Percentiles rank a stretch among this genome's conserved stretches.
Evolutionary conservation across 163 green algal genomes (phyloP).

Genomic region (Trebouxiophyceae sp.): DNA sequence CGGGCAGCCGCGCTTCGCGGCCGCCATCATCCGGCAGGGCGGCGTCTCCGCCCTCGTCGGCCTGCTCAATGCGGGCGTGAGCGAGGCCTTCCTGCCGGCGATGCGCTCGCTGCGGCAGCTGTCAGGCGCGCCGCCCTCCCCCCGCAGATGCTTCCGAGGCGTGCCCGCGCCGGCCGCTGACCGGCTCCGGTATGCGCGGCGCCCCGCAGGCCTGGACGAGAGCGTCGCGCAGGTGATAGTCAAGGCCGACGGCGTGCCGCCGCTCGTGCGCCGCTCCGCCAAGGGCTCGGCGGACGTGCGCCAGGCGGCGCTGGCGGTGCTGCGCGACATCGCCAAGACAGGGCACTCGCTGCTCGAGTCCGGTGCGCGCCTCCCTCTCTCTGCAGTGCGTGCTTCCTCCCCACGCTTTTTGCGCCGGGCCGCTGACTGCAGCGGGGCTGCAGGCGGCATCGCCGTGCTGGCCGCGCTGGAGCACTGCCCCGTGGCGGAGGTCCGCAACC

Average conservation of each 20-base stretch:
- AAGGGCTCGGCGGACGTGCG: conserved; percentile 9
- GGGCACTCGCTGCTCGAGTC: conserved; percentile 12
- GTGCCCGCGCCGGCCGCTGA: too few species aligned
- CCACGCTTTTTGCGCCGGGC: too few species aligned
- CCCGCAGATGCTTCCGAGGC: too few species aligned
- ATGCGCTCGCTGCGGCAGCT: neutral
- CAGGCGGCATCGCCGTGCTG: neutral
- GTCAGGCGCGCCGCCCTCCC: too few species aligned
- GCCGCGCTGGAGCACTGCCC: neutral
- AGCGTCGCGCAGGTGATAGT: neutral
- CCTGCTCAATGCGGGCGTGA: conserved; percentile 4
- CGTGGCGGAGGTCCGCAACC: conserved; percentile 1
- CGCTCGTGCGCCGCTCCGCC: conserved; percentile 6
- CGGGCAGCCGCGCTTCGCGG: neutral
- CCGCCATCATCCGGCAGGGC: conserved; percentile 7
- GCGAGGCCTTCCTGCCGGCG: neutral
- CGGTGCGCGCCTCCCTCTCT: conserved; percentile 1
- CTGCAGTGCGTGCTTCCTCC: conserved; percentile 2
- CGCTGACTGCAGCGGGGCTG: too few species aligned
- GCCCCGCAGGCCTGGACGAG: neutral
- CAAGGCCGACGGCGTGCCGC: conserved; percentile 9
- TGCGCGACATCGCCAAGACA: conserved; percentile 4
- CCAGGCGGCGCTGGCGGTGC: conserved; percentile 9
- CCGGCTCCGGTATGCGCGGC: too few species aligned
- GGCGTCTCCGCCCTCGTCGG: conserved; percentile 5